phyloP scores from a whole-genome alignment of 2,329 filamentous ascomycete genomes.

The Verticillium longisporum region DNA sequence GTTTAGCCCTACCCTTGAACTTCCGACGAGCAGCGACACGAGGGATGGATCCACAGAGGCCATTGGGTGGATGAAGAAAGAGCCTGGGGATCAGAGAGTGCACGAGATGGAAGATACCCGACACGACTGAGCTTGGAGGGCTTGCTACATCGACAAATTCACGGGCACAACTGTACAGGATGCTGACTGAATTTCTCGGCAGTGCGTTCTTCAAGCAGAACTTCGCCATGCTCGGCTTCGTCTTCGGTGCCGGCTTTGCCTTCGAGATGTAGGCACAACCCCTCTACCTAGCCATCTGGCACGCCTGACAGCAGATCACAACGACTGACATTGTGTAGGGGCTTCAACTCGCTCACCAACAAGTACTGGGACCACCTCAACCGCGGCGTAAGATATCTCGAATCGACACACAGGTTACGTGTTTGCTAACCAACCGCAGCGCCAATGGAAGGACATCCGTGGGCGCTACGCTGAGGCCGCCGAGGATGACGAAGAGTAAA shows the following conservation, averaged over 20 bases:
- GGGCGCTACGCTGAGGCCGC: conserved; percentile 70
- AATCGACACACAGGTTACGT: not conserved
- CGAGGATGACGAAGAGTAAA: conserved; percentile 60
- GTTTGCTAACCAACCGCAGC: conserved; percentile 47
- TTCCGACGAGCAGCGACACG: not conserved
- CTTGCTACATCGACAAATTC: not conserved
- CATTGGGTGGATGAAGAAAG: not conserved
- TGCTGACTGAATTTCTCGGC: not conserved
- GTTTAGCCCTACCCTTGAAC: conserved; percentile 12
- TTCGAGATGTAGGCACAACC: conserved; percentile 75
- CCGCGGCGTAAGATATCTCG: conserved; percentile 66
- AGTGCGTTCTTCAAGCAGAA: conserved; percentile 69
- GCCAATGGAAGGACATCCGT: conserved; percentile 99
- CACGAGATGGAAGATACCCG: not conserved
- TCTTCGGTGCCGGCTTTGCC: conserved; percentile 83
- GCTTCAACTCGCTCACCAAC: conserved; percentile 76
- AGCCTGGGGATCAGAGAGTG: not conserved
- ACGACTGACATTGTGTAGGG: conserved; percentile 41
- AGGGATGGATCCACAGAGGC: not conserved
- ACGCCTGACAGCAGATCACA: not conserved
- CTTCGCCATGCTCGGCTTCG: conserved; percentile 75
- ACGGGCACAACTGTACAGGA: not conserved
- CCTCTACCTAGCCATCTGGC: not conserved
- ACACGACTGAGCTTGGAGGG: not conserved
- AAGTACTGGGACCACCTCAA: conserved; percentile 87